Evolutionary conservation across 2,329 filamentous ascomycete genomes (phyloP).

Genomic region (Talaromyces atroroseus): DNA sequence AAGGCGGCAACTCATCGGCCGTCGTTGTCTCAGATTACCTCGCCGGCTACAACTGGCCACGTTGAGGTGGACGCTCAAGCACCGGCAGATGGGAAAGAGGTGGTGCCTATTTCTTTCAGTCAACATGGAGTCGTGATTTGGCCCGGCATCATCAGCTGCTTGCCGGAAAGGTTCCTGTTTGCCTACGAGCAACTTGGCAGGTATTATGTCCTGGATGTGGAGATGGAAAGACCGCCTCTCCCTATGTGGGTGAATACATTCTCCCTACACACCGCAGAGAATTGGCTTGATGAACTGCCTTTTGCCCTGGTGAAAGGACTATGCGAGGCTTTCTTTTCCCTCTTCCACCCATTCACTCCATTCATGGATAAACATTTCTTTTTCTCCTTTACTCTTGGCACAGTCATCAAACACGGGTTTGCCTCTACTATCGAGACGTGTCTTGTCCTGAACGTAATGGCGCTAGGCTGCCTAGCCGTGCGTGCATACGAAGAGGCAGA

Average conservation of each 20-base stretch:
- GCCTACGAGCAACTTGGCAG: slow-evolving; percentile 36
- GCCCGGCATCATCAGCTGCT: slow-evolving; percentile 42
- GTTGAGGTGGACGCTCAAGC: slow-evolving; percentile 26
- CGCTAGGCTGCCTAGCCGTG: slow-evolving; percentile 48
- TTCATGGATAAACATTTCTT: slow-evolving; percentile 50
- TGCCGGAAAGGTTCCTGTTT: slow-evolving; percentile 38
- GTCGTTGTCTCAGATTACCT: slow-evolving; percentile 17
- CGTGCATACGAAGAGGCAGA: slow-evolving; percentile 47
- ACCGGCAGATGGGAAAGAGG: slow-evolving; percentile 26
- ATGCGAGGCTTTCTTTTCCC: slow-evolving; percentile 51
- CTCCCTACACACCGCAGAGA: slow-evolving; percentile 28
- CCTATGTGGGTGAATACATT: slow-evolving; percentile 36
- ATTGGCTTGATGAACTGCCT: slow-evolving; percentile 45
- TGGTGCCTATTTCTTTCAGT: slow-evolving; percentile 44
- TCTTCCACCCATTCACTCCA: slow-evolving; percentile 50
- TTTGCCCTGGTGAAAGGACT: slow-evolving; percentile 47
- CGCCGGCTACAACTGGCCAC: slow-evolving; percentile 24
- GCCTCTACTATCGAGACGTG: slow-evolving; percentile 50
- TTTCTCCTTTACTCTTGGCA: slow-evolving; percentile 45
- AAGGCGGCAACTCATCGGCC: slow-evolving; percentile 6
- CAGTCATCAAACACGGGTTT: slow-evolving; percentile 47
- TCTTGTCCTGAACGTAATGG: slow-evolving; percentile 47
- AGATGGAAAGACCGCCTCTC: slow-evolving; percentile 43
- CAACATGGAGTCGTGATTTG: slow-evolving; percentile 48
- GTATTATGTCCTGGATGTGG: slow-evolving; percentile 48